Evolutionary conservation across 2,329 filamentous ascomycete species (phyloP), one percentile per base, ranked within the genome.

Genomic region (Alternaria metachromatica): DNA sequence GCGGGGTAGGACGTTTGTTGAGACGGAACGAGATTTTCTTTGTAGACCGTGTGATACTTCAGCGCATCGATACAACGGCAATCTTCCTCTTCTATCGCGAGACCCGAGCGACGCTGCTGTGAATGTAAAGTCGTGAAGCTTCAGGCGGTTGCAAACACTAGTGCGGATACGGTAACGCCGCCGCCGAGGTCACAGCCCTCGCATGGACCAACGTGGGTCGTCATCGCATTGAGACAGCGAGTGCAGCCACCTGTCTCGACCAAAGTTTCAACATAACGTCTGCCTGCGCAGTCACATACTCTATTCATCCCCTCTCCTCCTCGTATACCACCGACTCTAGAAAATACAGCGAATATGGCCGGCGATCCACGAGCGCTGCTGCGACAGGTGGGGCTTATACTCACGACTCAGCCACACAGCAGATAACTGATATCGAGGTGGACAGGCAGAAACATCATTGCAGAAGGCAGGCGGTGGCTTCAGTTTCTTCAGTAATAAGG

Each of bases 381-480:
- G 53, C 76, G 74, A 70, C 76, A 80, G 78, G 78, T 79, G 73
- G 73, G 76, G 73, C 68, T 59, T 60, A 64, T 54, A 62, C 64
- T 68, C 51, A 55, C 65, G 67, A 69, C 75, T 72, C 72, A 75
- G 73, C 76, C 73, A 72, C 73, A 71, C 62, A 49, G 59, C 64
- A 63, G 62, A 70, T 66, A 71, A 71, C 69, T 68, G 69, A 75
- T 70, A 69, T 72, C 65, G 60, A 72, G 63, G 71, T 66, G 57
- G 65, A 70, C 79, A 97, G 94, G 96, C 96, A 83, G 93, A 97
- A 77, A 97, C 96, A 84, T 87, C 89, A 56, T 87, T 92, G 25
- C 83, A 89, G 73, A 85, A 90, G 71, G 94, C 95, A 44, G 85
- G 88, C 20, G 85, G 91, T 26, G 94, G 94, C 73, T 97, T 97